These are phyloP conservation scores for Arachnopeziza araneosa DNA, from an alignment of 2,329 filamentous ascomycete genomes.

Conservation along the genomic window DNA sequence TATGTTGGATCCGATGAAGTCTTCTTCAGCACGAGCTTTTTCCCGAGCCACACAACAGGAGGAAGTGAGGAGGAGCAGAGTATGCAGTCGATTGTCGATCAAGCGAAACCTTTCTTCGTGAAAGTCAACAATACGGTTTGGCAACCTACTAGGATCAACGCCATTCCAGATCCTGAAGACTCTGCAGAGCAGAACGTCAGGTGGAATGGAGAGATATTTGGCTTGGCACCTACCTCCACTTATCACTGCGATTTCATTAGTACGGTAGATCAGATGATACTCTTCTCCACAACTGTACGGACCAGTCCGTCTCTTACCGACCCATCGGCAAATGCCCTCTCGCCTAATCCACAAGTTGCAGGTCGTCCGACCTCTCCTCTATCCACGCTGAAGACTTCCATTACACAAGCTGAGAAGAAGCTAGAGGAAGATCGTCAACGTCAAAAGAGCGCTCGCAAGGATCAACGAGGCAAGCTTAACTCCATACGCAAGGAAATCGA, in stretches of 20 bases:
- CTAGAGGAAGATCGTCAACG: slow-evolving; percentile 63
- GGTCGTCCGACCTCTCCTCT: slow-evolving; percentile 70
- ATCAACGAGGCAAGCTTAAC: slow-evolving; percentile 66
- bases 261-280: slow-evolving; percentile 55
- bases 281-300: slow-evolving; percentile 66
- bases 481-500: slow-evolving; percentile 69
- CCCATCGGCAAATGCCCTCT: slow-evolving; percentile 23
- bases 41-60: slow-evolving; percentile 38
- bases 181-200: slow-evolving; percentile 42
- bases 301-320: slow-evolving; percentile 25
- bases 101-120: slow-evolving; percentile 71
- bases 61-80: slow-evolving; percentile 33
- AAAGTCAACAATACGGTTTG: slow-evolving; percentile 73
- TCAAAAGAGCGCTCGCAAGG: slow-evolving; percentile 66
- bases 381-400: slow-evolving; percentile 71
- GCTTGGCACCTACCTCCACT: slow-evolving; percentile 64
- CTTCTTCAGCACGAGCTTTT: slow-evolving; percentile 67
- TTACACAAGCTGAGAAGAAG: slow-evolving; percentile 65
- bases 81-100: slow-evolving; percentile 48
- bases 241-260: slow-evolving; percentile 76
- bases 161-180: slow-evolving; percentile 35
- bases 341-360: slow-evolving; percentile 48
- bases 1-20: slow-evolving; percentile 75
- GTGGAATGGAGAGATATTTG: slow-evolving; percentile 69
- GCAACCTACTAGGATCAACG: slow-evolving; percentile 69